phyloP scores from a whole-genome alignment of 2,329 filamentous ascomycete species.

The Aspergillus sp. region DNA sequence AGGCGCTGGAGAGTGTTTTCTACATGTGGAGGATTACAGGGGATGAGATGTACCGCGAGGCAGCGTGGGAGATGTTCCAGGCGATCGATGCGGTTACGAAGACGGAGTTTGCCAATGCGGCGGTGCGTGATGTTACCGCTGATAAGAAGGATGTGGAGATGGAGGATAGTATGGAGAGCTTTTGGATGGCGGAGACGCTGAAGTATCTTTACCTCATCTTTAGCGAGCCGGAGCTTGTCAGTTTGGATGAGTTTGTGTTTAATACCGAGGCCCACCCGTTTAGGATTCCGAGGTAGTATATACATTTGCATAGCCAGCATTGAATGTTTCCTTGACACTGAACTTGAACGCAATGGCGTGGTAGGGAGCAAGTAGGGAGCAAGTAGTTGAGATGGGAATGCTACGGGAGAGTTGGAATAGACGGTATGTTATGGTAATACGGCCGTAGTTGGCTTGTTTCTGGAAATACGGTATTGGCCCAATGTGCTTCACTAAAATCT shows the following conservation, averaged over 20 bases:
- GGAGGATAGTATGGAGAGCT: slow-evolving; percentile 35
- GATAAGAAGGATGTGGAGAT: slow-evolving; percentile 8
- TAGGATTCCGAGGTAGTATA: not conserved
- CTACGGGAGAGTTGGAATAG: too few species aligned
- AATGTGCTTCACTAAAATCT: too few species aligned
- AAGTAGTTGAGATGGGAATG: too few species aligned
- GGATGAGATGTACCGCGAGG: slow-evolving; percentile 42
- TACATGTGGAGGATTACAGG: slow-evolving; percentile 57
- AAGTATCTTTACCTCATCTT: slow-evolving; percentile 40
- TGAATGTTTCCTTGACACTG: too few species aligned
- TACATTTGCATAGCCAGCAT: too few species aligned
- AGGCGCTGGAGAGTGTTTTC: slow-evolving; percentile 59
- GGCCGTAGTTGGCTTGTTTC: too few species aligned
- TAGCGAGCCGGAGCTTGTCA: slow-evolving; percentile 28
- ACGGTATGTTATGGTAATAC: too few species aligned
- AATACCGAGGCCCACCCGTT: slow-evolving; percentile 15
- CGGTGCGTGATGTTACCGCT: slow-evolving; percentile 36
- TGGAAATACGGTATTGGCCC: too few species aligned
- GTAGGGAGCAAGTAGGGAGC: too few species aligned
- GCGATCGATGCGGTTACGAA: slow-evolving; percentile 36
- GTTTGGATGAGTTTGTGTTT: slow-evolving; percentile 33
- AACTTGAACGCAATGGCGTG: too few species aligned
- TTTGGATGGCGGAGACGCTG: slow-evolving; percentile 39
- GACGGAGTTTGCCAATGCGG: slow-evolving; percentile 39
- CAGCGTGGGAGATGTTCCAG: slow-evolving; percentile 46